Conservation (phyloP, 148 eudicot species). For the Camellia japonica region DNA sequence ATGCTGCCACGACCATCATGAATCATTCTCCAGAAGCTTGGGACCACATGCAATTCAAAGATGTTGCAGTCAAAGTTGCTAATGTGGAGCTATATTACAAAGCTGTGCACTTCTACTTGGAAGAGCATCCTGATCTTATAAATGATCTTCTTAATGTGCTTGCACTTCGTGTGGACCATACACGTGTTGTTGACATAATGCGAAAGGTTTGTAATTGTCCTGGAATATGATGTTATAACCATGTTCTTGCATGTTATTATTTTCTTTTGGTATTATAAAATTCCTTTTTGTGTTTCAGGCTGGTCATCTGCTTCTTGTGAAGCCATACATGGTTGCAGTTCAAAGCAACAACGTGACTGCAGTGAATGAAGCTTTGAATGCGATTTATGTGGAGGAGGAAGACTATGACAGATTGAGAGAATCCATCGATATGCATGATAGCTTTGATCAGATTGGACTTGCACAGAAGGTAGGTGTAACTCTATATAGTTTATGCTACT, state of each 20-base stretch:
- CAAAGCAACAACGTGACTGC: conserved; percentile 95
- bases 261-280: neutral
- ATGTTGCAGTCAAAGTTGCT: conserved; percentile 90
- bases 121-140: conserved; percentile 97
- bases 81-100: conserved; percentile 96
- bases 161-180: conserved; percentile 92
- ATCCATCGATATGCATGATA: conserved; percentile 90
- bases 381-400: conserved; percentile 95
- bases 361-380: conserved; percentile 95
- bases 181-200: conserved; percentile 98
- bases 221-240: neutral
- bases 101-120: conserved; percentile 92
- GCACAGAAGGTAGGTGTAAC: conserved; percentile 74
- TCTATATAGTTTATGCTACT: neutral
- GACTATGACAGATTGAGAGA: conserved; percentile 95
- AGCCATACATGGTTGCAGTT: conserved; percentile 98
- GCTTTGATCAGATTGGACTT: conserved; percentile 95
- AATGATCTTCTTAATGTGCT: conserved; percentile 90
- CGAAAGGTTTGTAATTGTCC: conserved; percentile 57
- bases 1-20: conserved; percentile 98
- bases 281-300: conserved; percentile 49
- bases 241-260: neutral
- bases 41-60: conserved; percentile 99
- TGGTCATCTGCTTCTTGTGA: conserved; percentile 88
- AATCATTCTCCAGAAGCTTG: conserved; percentile 99